Base-by-base conservation (phyloP, 2,329 filamentous ascomycete species). In the Blumeria hordei region DNA sequence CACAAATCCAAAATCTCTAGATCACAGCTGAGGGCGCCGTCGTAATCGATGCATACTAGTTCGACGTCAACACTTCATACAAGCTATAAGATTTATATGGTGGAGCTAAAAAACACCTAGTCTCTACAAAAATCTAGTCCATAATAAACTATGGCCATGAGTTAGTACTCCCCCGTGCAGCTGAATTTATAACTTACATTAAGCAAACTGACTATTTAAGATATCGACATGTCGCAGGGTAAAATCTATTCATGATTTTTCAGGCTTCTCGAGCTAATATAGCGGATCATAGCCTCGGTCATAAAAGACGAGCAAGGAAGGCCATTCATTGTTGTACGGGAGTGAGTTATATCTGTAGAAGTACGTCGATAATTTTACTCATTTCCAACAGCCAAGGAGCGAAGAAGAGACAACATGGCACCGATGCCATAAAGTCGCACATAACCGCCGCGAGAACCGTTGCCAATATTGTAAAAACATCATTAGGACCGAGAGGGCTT, bases 241-340 rank as follows among this genome's bases (percentile, higher is more conserved):
- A 84, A 65, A 67, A 61, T 56, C 58, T 36, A 18, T 18, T n/a
- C 49, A 33, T 12, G 8, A 3, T 51, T 28, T 36, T 16, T 9
- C 35, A 53, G 61, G n/a, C 14, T 6, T 33, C 11, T 6, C 34
- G 34, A 50, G 39, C 64, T 66, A 58, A 65, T 44, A n/a, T 54
- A 55, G 43, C 58, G 58, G 56, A 55, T 44, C 41, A 60, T 57
- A 83, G 79, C 79, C 66, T 67, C 75, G 67, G 72, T 98, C 69
- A 80, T 95, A 75, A 94, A 94, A 74, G 92, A 98, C 76, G 92
- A 98, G 72, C 82, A 92, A 69, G 92, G 92, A 59, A 80, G 92
- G 67, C 92, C 92, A 41, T 98, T 98, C 70, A 98, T 98, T 67
- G 83, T 98, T 60, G 92, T 98, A 64, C 78, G 92, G 81, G 92